Percentiles rank a stretch among this genome's conserved stretches.
Conservation (phyloP, 345 rosid genomes). For the Triadica sebifera region DNA sequence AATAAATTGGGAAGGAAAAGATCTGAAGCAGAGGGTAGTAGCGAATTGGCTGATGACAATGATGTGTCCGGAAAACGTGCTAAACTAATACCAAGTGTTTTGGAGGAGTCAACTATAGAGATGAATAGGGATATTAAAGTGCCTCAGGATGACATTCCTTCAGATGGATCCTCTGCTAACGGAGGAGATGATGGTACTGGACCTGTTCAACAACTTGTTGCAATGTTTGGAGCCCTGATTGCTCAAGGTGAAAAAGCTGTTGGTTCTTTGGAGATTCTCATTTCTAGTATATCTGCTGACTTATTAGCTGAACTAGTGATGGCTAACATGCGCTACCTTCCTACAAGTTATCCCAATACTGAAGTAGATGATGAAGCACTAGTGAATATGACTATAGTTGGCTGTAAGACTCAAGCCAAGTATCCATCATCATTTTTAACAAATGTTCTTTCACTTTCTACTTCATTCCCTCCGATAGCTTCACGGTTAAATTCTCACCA, state of each 20-base stretch:
- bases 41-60: slow-evolving; percentile 49
- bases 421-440: slow-evolving; percentile 73
- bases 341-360: slow-evolving; percentile 38
- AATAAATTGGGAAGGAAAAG: slow-evolving; percentile 58
- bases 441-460: slow-evolving; percentile 72
- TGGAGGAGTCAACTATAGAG: slow-evolving; percentile 60
- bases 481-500: slow-evolving; percentile 40
- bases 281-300: slow-evolving; percentile 89
- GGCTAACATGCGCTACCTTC: slow-evolving; percentile 86
- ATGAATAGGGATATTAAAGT: slow-evolving; percentile 33
- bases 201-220: slow-evolving; percentile 89
- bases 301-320: slow-evolving; percentile 95
- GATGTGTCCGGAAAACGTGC: slow-evolving; percentile 64
- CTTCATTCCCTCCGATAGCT: slow-evolving; percentile 72
- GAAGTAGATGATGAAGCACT: slow-evolving; percentile 60
- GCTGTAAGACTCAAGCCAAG: slow-evolving; percentile 59
- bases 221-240: slow-evolving; percentile 90
- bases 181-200: slow-evolving; percentile 55
- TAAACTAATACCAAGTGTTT: slow-evolving; percentile 49
- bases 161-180: slow-evolving; percentile 40
- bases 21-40: slow-evolving; percentile 49
- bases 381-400: slow-evolving; percentile 60
- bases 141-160: slow-evolving; percentile 46
- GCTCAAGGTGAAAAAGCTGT: slow-evolving; percentile 95
- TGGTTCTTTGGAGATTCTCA: slow-evolving; percentile 81